These are phyloP conservation scores for Geosmithia morbida DNA, from an alignment of 2,329 filamentous ascomycete species.

Conservation along the genomic window DNA sequence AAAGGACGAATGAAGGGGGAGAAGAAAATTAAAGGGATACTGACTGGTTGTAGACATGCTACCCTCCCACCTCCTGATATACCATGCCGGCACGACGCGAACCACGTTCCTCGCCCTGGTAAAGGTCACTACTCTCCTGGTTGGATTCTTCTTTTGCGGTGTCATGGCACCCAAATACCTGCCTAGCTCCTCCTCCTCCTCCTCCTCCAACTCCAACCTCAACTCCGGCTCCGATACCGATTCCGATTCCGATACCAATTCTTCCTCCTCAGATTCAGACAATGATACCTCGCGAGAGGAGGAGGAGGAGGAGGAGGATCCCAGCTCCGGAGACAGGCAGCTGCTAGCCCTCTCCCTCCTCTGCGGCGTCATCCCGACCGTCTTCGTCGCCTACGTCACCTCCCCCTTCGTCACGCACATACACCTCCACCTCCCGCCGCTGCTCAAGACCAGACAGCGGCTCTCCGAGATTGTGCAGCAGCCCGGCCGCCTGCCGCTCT, in stretches of 20 bases:
- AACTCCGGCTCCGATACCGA: no score
- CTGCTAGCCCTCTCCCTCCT: constrained; percentile 31
- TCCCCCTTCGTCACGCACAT: constrained; percentile 61
- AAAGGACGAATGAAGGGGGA: no score
- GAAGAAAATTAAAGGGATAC: no score
- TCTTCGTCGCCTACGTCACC: constrained; percentile 49
- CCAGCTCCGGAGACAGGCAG: no score
- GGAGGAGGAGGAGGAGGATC: no score
- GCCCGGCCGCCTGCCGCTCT: constrained; percentile 13
- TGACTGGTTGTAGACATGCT: constrained; percentile 20
- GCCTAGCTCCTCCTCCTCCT: constrained; percentile 1
- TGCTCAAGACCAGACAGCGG: constrained; percentile 32
- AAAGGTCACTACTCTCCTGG: constrained; percentile 56
- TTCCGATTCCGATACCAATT: no score
- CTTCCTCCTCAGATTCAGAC: no score
- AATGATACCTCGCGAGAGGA: no score
- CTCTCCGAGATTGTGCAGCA: constrained; percentile 33
- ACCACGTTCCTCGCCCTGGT: constrained; percentile 55
- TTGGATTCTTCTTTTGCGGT: constrained; percentile 51
- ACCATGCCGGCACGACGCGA: constrained; percentile 55
- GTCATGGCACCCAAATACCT: constrained; percentile 47
- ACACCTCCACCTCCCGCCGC: constrained; percentile 51
- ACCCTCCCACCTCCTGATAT: constrained; percentile 52
- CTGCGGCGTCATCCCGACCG: constrained; percentile 48
- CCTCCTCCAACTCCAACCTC: no score